A percentile compares a stretch with the other conserved stretches of the same genome.
Evolutionary conservation across 306 rosid species (phyloP).

Genomic region (Dalbergia cultrata): DNA sequence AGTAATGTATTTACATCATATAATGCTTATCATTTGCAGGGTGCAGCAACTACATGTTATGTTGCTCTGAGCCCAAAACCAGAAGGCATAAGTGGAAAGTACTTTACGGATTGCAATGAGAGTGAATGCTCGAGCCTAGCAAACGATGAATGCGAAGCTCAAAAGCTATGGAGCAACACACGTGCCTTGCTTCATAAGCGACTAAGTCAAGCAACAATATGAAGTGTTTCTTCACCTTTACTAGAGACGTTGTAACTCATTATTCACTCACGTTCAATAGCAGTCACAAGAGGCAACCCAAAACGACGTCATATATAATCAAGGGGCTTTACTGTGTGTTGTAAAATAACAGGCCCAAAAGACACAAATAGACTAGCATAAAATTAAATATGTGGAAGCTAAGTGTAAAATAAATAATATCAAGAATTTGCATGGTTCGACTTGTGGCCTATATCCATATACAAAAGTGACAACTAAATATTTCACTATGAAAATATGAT

Average conservation of each 20-base stretch:
- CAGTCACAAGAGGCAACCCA: slow-evolving; percentile 4
- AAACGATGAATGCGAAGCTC: slow-evolving; percentile 81
- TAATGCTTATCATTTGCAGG: slow-evolving; percentile 51
- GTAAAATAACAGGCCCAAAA: too few relatives aligned
- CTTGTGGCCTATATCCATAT: too few relatives aligned
- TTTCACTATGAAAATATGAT: too few relatives aligned
- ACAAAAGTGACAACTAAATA: too few relatives aligned
- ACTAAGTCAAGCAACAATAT: slow-evolving; percentile 57
- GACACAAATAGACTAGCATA: too few relatives aligned
- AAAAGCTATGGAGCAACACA: slow-evolving; percentile 77
- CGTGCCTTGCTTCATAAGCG: slow-evolving; percentile 64
- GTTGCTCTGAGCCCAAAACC: slow-evolving; percentile 77
- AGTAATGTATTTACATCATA: neutral
- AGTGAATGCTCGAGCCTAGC: slow-evolving; percentile 75
- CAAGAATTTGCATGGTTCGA: too few relatives aligned
- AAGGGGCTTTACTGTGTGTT: slow-evolving; percentile 19
- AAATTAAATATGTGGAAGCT: too few relatives aligned
- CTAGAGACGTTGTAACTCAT: neutral
- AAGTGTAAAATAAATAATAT: too few relatives aligned
- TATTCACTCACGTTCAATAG: slow-evolving; percentile 23
- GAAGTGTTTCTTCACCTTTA: slow-evolving; percentile 31
- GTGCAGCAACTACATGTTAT: slow-evolving; percentile 91
- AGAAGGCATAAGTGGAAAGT: slow-evolving; percentile 81
- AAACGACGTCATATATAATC: slow-evolving; percentile 28
- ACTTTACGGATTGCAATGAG: slow-evolving; percentile 89